Evolutionary conservation across 805 yeast genomes (phyloP).

Genomic region (Barnettozyma salicaria): DNA sequence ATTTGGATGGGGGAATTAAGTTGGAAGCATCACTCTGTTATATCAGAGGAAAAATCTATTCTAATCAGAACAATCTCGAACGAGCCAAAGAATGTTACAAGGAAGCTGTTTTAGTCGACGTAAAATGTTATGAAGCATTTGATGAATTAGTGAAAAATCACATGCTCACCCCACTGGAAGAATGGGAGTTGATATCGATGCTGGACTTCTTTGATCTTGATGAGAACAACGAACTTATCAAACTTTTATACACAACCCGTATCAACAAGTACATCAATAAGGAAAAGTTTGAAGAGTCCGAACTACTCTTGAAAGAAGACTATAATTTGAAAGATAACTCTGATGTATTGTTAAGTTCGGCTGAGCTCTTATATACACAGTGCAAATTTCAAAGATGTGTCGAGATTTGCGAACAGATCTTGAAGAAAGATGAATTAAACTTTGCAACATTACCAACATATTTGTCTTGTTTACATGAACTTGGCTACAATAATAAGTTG

Average conservation of each 20-base stretch:
- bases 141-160: conserved; percentile 67
- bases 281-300: conserved; percentile 56
- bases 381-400: conserved; percentile 77
- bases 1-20: conserved; percentile 77
- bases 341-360: conserved; percentile 62
- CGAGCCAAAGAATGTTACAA: conserved; percentile 80
- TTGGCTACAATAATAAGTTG: conserved; percentile 74
- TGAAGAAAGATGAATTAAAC: conserved; percentile 60
- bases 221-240: conserved; percentile 77
- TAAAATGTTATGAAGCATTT: conserved; percentile 90
- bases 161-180: conserved; percentile 76
- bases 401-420: conserved; percentile 55
- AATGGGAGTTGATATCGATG: conserved; percentile 68
- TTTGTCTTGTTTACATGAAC: conserved; percentile 77
- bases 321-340: conserved; percentile 62
- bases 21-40: conserved; percentile 84
- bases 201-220: conserved; percentile 68
- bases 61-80: conserved; percentile 78
- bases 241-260: conserved; percentile 65
- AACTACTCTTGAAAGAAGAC: conserved; percentile 58
- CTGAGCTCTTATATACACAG: conserved; percentile 65
- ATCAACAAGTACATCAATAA: conserved; percentile 67
- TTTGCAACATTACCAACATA: conserved; percentile 70
- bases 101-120: conserved; percentile 83
- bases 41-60: conserved; percentile 75